These are phyloP conservation scores for Phaeosphaeriaceae sp. DNA, from an alignment of 2,329 filamentous ascomycete species.

Conservation along the genomic window DNA sequence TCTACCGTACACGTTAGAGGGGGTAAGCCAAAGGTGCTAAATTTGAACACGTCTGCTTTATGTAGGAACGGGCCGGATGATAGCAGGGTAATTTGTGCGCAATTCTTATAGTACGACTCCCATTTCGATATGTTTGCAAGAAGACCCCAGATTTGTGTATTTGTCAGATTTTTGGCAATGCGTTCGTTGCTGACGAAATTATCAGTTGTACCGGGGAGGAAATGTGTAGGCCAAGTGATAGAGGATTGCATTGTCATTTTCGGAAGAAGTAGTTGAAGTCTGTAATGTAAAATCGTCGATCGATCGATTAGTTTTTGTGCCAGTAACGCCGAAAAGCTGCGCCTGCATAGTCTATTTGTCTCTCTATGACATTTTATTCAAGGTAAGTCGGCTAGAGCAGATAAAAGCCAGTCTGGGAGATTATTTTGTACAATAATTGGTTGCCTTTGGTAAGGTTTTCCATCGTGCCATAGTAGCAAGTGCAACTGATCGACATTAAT, in stretches of 20 bases:
- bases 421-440: too few species aligned
- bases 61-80: constrained; percentile 26
- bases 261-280: background rate
- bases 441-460: too few species aligned
- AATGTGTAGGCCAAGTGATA: background rate
- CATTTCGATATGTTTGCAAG: constrained; percentile 44
- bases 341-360: too few species aligned
- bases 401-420: too few species aligned
- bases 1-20: constrained; percentile 32
- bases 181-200: constrained; percentile 47
- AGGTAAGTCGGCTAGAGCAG: too few species aligned
- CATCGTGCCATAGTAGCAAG: too few species aligned
- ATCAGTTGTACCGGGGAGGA: constrained; percentile 46
- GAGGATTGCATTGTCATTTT: constrained; percentile 20
- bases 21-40: constrained; percentile 47
- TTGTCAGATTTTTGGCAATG: constrained; percentile 33
- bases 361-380: too few species aligned
- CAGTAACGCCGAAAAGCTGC: too few species aligned
- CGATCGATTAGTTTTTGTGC: too few species aligned
- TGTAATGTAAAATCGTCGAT: too few species aligned
- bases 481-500: too few species aligned
- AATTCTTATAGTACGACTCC: constrained; percentile 45
- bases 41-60: constrained; percentile 39
- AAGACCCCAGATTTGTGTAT: constrained; percentile 39
- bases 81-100: constrained; percentile 36